Percentiles rank a stretch among this genome's conserved stretches.
These are phyloP conservation scores for Sporobolomyces roseus DNA, from an alignment of 768 basidiomycete genomes.

Conservation along the genomic window DNA sequence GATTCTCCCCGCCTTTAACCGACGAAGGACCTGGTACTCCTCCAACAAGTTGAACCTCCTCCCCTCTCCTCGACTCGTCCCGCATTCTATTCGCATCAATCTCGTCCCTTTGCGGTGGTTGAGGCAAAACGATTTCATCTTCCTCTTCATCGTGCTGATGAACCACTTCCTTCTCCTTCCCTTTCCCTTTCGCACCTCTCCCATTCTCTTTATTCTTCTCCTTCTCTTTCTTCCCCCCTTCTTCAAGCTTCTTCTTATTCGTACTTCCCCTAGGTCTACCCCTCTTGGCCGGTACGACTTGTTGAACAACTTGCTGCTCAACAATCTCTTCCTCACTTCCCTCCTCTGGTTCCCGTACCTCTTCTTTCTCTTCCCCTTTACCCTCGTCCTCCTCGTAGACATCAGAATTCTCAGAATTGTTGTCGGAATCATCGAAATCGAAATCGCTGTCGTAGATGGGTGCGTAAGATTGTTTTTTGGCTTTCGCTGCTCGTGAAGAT, in stretches of 20 bases:
- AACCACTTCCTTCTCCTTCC: not conserved
- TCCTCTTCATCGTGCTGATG: constrained; percentile 7
- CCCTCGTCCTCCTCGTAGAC: not conserved
- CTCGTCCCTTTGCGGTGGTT: too few species aligned
- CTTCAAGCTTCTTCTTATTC: not conserved
- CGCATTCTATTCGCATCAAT: too few species aligned
- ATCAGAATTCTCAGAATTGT: not conserved
- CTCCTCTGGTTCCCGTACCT: not conserved
- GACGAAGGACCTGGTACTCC: too few species aligned
- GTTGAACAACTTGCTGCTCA: too few species aligned
- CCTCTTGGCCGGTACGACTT: too few species aligned
- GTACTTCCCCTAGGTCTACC: too few species aligned
- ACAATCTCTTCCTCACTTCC: not conserved
- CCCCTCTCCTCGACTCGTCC: too few species aligned
- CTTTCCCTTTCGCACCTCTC: not conserved
- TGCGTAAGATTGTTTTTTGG: not conserved
- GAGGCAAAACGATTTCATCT: too few species aligned
- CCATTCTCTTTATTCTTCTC: not conserved
- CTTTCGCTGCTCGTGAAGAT: not conserved
- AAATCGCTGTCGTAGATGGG: not conserved
- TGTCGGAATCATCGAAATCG: not conserved
- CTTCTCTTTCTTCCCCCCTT: too few species aligned
- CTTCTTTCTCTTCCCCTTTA: not conserved
- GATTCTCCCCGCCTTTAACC: too few species aligned
- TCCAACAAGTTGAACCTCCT: too few species aligned